These are phyloP conservation scores for Globisporangium uncinulatum DNA, from an alignment of 352 stramenopile genomes.

Conservation along the genomic window DNA sequence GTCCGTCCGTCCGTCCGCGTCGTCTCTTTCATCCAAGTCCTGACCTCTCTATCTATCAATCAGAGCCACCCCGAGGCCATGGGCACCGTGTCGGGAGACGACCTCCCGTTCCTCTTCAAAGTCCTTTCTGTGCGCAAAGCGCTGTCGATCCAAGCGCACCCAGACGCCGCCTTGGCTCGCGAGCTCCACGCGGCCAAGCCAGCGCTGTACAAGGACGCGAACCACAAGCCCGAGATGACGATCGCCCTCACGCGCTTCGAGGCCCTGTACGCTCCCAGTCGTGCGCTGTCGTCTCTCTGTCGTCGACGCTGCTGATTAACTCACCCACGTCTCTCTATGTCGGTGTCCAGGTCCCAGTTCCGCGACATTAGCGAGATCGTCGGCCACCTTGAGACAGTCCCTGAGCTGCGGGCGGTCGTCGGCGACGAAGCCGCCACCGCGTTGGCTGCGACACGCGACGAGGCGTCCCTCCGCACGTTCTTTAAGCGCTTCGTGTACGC, in stretches of 20 bases:
- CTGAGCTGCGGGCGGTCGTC: conserved; percentile 70
- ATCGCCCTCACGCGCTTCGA: conserved; percentile 97
- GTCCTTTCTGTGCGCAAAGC: conserved; percentile 97
- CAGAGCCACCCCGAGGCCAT: conserved; percentile 33
- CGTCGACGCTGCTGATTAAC: not conserved
- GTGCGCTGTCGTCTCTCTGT: not conserved
- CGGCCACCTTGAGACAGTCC: conserved; percentile 62
- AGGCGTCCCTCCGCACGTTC: conserved; percentile 49
- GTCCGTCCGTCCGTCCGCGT: not conserved
- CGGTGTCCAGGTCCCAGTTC: conserved; percentile 76
- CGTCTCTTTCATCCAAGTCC: not conserved
- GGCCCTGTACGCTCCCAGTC: conserved; percentile 63
- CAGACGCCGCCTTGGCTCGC: conserved; percentile 74
- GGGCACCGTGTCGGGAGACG: conserved; percentile 23
- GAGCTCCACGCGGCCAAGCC: conserved; percentile 85
- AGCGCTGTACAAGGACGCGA: conserved; percentile 95
- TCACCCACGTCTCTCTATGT: not conserved
- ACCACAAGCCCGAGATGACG: conserved; percentile 99
- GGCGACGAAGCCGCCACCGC: conserved; percentile 24
- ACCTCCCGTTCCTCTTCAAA: conserved; percentile 99
- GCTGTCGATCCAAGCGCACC: conserved; percentile 96
- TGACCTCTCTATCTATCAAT: not conserved
- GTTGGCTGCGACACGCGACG: conserved; percentile 31
- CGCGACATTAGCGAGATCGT: conserved; percentile 85
- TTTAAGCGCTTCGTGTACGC: conserved; percentile 82